Conservation (phyloP, 2,329 filamentous ascomycete species). For the Beauveria bassiana region DNA sequence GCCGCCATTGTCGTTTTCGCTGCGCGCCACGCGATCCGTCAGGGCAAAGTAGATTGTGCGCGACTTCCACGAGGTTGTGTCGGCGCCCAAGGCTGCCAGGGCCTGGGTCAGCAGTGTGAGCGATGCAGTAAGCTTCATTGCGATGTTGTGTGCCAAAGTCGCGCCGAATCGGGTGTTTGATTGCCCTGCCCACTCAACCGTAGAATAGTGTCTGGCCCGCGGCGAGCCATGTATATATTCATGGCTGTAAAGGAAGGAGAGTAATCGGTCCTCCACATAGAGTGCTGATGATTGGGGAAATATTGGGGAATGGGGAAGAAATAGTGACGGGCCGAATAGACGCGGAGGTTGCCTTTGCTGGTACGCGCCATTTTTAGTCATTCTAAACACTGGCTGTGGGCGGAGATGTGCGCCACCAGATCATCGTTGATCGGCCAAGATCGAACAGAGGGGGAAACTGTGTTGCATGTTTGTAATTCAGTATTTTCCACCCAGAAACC, state of each 20-base stretch:
- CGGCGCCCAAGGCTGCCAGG: constrained; percentile 21
- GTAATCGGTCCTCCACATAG: neutral
- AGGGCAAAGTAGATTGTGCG: constrained; percentile 52
- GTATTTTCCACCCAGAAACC: neutral
- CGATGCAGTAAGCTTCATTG: constrained; percentile 13
- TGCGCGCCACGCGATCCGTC: constrained; percentile 47
- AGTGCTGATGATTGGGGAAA: neutral
- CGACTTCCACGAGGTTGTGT: constrained; percentile 39
- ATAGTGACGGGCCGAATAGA: constrained; percentile 4
- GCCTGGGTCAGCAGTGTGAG: constrained; percentile 9
- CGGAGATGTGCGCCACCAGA: neutral
- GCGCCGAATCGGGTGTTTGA: neutral
- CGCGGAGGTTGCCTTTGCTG: neutral
- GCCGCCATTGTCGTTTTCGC: constrained; percentile 34
- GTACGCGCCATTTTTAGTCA: neutral
- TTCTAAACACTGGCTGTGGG: neutral
- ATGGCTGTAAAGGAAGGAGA: too few species aligned
- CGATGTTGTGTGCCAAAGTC: neutral
- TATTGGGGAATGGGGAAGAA: neutral
- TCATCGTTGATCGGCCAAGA: too few species aligned
- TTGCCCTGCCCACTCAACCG: neutral
- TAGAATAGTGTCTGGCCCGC: neutral
- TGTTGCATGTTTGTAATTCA: neutral
- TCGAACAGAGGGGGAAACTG: too few species aligned
- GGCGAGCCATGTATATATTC: neutral